Evolutionary conservation across 1,139 yeast species (phyloP), one percentile per base, ranked within the genome.

Genomic region (Magnusiomyces suaveolens): DNA sequence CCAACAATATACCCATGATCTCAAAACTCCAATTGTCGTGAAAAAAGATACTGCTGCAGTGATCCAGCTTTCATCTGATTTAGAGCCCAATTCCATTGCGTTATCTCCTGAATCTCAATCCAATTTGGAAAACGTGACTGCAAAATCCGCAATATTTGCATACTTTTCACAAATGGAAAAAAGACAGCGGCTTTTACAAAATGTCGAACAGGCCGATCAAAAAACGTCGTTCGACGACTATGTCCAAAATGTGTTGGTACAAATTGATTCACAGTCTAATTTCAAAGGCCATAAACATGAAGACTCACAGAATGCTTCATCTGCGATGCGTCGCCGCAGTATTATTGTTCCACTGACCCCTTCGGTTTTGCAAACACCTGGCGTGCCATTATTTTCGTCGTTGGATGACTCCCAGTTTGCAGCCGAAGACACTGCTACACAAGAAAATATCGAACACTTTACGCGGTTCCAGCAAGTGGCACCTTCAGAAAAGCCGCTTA

Each of bases 381-480:
- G 10, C 32, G 47, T 33, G 2, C 47, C 47, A 24, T 14, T 44
- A n/a, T 44, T 44, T 23, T 44, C 47, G 4, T 23, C 16, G 14
- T 24, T n/a, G 24, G 47, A 25, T 25, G 4, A 44, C 32, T 21
- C 46, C 8, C n/a, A 18, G 6, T 18, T 29, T 6, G 18, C 24
- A 3, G 16, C 33, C 14, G 43, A 47, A 14, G 50, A 47, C 24
- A 36, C 23, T 16, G 14, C 14, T 21, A 57, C 62, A 1, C 54
- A 59, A 24, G 63, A 64, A 16, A 65, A 65, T 41, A 64, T 65
- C 51, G 66, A 64, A 43, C 62, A 59, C 50, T 65, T 64, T 53
- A 60, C 62, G 48, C 56, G 64, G 50, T 64, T 64, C 53, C 64
- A 60, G 47, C 57, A 48, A 49, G 53, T 57, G 51, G 43, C 52